Conservation (phyloP, 306 rosid species). For the Lathyrus aphaca region DNA sequence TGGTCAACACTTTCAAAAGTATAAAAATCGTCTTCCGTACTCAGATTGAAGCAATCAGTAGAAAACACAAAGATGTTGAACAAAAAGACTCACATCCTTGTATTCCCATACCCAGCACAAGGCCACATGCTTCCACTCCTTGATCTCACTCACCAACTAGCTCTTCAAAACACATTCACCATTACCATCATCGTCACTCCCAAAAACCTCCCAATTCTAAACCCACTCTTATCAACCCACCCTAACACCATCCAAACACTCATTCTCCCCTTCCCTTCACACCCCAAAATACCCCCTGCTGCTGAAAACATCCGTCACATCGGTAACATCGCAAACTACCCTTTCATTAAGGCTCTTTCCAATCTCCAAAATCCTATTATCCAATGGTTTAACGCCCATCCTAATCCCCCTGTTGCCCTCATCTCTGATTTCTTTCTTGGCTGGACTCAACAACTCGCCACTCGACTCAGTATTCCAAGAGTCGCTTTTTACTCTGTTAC, state of each 20-base stretch:
- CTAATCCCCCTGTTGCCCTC: conserved; percentile 41
- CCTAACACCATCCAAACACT: conserved; percentile 54
- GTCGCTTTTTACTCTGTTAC: background rate
- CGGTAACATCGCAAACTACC: conserved; percentile 60
- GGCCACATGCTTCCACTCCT: conserved; percentile 71
- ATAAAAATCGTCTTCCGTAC: too few species aligned
- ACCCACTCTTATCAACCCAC: conserved; percentile 57
- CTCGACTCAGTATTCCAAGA: conserved; percentile 35
- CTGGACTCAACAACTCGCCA: conserved; percentile 46
- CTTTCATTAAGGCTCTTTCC: conserved; percentile 45
- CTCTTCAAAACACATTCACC: conserved; percentile 39
- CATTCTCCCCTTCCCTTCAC: conserved; percentile 62
- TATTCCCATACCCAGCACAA: conserved; percentile 76
- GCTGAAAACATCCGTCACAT: conserved; percentile 57
- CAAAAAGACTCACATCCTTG: conserved; percentile 46
- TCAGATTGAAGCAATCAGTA: too few species aligned
- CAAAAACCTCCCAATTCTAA: conserved; percentile 53
- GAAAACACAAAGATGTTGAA: conserved; percentile 12
- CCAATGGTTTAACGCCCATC: conserved; percentile 43
- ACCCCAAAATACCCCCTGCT: conserved; percentile 58
- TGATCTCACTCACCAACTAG: conserved; percentile 59
- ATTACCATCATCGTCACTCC: conserved; percentile 67
- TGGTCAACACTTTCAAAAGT: too few species aligned
- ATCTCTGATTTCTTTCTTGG: conserved; percentile 56
- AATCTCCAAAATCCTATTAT: conserved; percentile 39